Conservation (phyloP, 1,284 basidiomycete species). For the Ceratobasidium sp. region DNA sequence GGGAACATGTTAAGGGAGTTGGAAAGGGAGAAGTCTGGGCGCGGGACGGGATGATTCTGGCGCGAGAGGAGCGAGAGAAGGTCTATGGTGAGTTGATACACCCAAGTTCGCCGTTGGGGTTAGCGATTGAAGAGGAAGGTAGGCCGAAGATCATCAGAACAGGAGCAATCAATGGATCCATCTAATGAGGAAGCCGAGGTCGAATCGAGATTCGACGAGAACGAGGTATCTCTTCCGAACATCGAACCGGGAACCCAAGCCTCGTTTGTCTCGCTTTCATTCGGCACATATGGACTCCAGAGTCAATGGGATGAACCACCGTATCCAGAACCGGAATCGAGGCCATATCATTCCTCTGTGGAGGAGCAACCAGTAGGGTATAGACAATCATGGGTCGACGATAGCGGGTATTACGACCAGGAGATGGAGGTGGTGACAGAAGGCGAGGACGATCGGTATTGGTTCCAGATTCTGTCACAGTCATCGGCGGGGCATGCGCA, state of each 20-base stretch:
- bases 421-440: conserved; percentile 1
- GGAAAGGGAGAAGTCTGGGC: background rate
- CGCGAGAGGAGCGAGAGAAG: conserved; percentile 6
- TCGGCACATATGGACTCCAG: background rate
- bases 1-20: background rate
- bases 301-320: background rate
- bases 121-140: background rate
- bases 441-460: background rate
- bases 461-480: conserved; percentile 13
- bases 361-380: background rate
- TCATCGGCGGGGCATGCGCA: background rate
- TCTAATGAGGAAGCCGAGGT: background rate
- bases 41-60: conserved; percentile 13
- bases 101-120: background rate
- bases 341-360: background rate
- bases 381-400: conserved; percentile 2
- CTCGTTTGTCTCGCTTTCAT: conserved; percentile 13
- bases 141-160: background rate
- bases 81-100: background rate
- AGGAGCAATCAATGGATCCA: background rate
- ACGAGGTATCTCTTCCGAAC: background rate
- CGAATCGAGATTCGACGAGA: background rate
- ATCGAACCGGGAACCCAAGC: background rate
- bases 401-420: conserved; percentile 10
- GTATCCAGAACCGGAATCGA: background rate